Evolutionary conservation across 192 early-diverging fungal species (phyloP), one percentile per base, ranked within the genome.

Genomic region (Chytriomyces confervae): DNA sequence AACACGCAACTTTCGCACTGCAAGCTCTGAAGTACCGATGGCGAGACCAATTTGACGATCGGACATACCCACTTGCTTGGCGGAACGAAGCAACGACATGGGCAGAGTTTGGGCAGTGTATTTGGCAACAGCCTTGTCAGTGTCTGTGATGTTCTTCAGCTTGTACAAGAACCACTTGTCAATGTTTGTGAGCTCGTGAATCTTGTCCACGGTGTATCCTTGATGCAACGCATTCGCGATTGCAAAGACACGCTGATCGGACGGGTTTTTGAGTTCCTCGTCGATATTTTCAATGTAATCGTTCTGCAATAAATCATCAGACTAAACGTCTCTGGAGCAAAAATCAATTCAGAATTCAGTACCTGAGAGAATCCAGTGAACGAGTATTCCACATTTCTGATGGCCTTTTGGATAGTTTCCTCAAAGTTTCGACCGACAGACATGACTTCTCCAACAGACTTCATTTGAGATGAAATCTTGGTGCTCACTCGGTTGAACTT

Each of bases 81-180:
- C 94, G 27, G 87, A 80, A 49, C 85, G 86, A 46, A 96, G 77
- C 64, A 91, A 62, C 27, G 76, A 66, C 5, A 77, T 76, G 24
- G 91, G 89, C 49, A 99, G 57, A 62, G 89, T 91, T 6, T 76
- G 72, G 61, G 90, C 84, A 36, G 90, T 88, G 75, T 91, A 91
- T 13, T 83, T 84, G 29, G 61, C n/a, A 45, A 95, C 86, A 6
- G 82, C 83, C 79, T 92, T 89, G 82, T 98, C 92, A 61, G 94
- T 85, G 79, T 92, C 89, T 9, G 93, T 92, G 80, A 98, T 95
- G 80, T 92, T 91, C 74, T 91, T 90, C 57, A 99, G 82, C 85
- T 95, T 96, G 90, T 94, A 91, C 76, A 99, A 90, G 91, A 99
- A 99, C 98, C 98, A 99, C 72, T 90, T 90, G 86, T 99, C 98